Evolutionary conservation across 2,329 filamentous ascomycete species (phyloP).

Genomic region (Colletotrichum melonis): DNA sequence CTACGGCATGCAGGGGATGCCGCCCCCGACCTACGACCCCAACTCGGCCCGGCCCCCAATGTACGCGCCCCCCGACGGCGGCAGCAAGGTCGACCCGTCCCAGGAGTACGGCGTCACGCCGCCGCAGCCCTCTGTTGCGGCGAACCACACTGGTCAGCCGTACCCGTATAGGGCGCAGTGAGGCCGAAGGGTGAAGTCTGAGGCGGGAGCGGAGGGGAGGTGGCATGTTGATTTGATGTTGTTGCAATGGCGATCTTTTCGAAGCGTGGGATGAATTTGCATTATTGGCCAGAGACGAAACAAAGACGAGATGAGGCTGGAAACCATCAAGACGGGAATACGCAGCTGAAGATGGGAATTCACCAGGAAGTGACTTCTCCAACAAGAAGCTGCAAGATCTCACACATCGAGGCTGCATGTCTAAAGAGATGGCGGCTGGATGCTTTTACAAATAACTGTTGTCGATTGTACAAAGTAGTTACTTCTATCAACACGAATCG

Average conservation of each 20-base stretch:
- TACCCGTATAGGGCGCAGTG: conserved; percentile 40
- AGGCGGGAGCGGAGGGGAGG: conserved; percentile 30
- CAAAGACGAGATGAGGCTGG: conserved; percentile 5
- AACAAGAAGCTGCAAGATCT: background rate
- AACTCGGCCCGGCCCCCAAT: conserved; percentile 61
- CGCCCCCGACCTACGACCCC: conserved; percentile 69
- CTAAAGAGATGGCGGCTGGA: conserved; percentile 2
- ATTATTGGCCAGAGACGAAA: conserved; percentile 13
- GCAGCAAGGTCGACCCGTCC: conserved; percentile 63
- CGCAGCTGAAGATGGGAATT: background rate
- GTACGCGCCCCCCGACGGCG: conserved; percentile 63
- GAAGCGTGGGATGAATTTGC: background rate
- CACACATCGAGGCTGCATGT: conserved; percentile 10
- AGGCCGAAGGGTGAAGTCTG: conserved; percentile 21
- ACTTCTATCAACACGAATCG: background rate
- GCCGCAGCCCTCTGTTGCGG: conserved; percentile 38
- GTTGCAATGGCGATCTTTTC: conserved; percentile 18
- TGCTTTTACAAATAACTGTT: conserved; percentile 11
- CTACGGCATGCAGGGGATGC: conserved; percentile 64
- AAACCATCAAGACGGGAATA: background rate
- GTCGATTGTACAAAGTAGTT: conserved; percentile 19
- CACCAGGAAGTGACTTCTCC: background rate
- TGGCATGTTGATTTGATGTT: background rate
- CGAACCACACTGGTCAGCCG: conserved; percentile 48
- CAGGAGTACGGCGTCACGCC: conserved; percentile 45